Percentiles rank a stretch among this genome's conserved stretches.
Evolutionary conservation across 2,329 filamentous ascomycete genomes (phyloP).

Genomic region (Davidsoniella virescens): DNA sequence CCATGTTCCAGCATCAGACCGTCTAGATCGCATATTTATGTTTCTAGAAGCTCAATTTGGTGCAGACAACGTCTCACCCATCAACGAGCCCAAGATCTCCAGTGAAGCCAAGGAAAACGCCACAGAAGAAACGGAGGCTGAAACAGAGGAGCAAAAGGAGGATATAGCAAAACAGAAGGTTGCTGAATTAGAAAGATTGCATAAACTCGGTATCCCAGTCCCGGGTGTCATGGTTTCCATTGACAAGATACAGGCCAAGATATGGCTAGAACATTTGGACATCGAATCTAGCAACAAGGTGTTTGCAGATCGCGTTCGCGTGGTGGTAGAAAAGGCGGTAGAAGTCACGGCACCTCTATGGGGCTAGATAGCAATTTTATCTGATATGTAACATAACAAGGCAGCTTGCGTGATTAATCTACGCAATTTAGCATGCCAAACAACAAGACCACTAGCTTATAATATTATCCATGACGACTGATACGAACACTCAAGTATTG

Average conservation of each 20-base stretch:
- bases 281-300: slow-evolving; percentile 71
- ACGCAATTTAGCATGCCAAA: no score
- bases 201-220: slow-evolving; percentile 74
- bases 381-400: no score
- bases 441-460: no score
- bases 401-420: no score
- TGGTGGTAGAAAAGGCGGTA: slow-evolving; percentile 76
- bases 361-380: slow-evolving; percentile 23
- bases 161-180: slow-evolving; percentile 41
- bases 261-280: slow-evolving; percentile 85
- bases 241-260: slow-evolving; percentile 70
- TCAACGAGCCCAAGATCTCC: slow-evolving; percentile 44
- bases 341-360: slow-evolving; percentile 71
- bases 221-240: slow-evolving; percentile 77
- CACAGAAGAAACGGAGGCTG: slow-evolving; percentile 14
- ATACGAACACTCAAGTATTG: not conserved
- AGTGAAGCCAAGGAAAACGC: slow-evolving; percentile 19
- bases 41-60: slow-evolving; percentile 97
- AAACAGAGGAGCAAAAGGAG: slow-evolving; percentile 26
- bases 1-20: slow-evolving; percentile 54
- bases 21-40: slow-evolving; percentile 74
- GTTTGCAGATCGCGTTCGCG: slow-evolving; percentile 68
- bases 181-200: slow-evolving; percentile 59
- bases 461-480: not conserved
- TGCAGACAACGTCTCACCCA: slow-evolving; percentile 60